Evolutionary conservation across 2,329 filamentous ascomycete species (phyloP).

Genomic region (Alternaria consortialis): DNA sequence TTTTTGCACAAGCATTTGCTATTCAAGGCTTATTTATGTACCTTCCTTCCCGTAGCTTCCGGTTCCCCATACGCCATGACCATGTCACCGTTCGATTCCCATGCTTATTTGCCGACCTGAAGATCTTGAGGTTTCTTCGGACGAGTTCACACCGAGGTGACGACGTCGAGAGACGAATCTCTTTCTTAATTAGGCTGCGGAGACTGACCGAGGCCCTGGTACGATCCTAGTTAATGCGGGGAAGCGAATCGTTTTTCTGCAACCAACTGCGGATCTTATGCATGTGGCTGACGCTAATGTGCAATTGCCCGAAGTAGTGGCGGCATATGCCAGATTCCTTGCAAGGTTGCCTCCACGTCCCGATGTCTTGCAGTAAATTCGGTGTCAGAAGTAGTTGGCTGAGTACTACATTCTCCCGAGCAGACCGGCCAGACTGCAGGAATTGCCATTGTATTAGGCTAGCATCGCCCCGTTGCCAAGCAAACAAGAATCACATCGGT

Average conservation of each 20-base stretch:
- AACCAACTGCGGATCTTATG: background rate
- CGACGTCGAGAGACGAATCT: conserved; percentile 4
- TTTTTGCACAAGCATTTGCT: background rate
- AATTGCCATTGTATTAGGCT: background rate
- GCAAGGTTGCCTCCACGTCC: background rate
- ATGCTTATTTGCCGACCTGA: background rate
- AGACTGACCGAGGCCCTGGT: background rate
- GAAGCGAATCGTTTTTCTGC: conserved; percentile 11
- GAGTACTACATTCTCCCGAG: background rate
- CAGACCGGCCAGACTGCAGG: background rate
- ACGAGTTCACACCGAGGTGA: conserved; percentile 18
- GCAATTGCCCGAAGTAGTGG: conserved; percentile 1
- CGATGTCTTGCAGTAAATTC: background rate
- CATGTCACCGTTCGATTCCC: background rate
- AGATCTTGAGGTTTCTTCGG: conserved; percentile 3
- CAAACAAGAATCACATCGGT: background rate
- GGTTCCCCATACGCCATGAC: background rate
- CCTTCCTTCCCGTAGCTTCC: background rate
- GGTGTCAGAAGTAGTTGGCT: background rate
- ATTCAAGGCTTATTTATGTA: background rate
- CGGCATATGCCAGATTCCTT: background rate
- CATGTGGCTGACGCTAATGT: conserved; percentile 5
- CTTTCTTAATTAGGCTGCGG: background rate
- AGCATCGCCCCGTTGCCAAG: background rate
- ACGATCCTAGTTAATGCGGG: conserved; percentile 14